Conservation (phyloP, 2,329 filamentous ascomycete genomes). For the Sarocladium strictum region DNA sequence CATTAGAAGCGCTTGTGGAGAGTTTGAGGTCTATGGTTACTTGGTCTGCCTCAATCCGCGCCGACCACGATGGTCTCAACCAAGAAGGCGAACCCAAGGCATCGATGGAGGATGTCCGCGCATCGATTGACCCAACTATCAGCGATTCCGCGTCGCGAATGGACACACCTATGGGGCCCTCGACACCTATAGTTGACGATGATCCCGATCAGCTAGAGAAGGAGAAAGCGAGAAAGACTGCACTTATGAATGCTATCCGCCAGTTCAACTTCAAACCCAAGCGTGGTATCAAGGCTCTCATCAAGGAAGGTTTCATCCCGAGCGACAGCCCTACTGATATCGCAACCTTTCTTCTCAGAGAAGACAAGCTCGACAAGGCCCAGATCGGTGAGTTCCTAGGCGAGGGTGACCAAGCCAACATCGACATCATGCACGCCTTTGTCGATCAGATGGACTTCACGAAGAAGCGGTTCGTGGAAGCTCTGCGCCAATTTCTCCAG, state of each 20-base stretch:
- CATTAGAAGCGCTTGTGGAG: constrained; percentile 82
- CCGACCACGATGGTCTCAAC: constrained; percentile 41
- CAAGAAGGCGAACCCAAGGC: constrained; percentile 25
- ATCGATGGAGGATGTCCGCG: constrained; percentile 43
- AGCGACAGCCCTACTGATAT: constrained; percentile 76
- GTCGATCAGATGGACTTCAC: constrained; percentile 93
- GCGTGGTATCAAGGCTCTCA: constrained; percentile 75
- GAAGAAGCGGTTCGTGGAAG: constrained; percentile 87
- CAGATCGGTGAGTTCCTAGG: constrained; percentile 92
- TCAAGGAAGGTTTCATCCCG: constrained; percentile 81
- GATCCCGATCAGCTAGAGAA: constrained; percentile 93
- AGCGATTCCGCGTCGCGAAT: constrained; percentile 56
- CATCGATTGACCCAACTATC: constrained; percentile 63
- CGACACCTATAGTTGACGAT: constrained; percentile 71
- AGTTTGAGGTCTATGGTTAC: constrained; percentile 84
- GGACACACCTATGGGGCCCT: constrained; percentile 52
- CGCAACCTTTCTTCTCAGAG: constrained; percentile 72
- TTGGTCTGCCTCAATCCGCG: constrained; percentile 66
- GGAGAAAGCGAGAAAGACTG: constrained; percentile 90
- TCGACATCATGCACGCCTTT: constrained; percentile 97
- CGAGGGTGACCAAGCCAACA: constrained; percentile 87
- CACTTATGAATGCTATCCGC: constrained; percentile 78
- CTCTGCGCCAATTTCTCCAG: constrained; percentile 85
- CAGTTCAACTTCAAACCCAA: constrained; percentile 99
- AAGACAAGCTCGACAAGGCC: constrained; percentile 83